Percentiles rank a stretch among this genome's conserved stretches.
These are phyloP conservation scores for Chimonanthus salicifolius DNA, from an alignment of 164 flowering plant genomes.

Conservation along the genomic window DNA sequence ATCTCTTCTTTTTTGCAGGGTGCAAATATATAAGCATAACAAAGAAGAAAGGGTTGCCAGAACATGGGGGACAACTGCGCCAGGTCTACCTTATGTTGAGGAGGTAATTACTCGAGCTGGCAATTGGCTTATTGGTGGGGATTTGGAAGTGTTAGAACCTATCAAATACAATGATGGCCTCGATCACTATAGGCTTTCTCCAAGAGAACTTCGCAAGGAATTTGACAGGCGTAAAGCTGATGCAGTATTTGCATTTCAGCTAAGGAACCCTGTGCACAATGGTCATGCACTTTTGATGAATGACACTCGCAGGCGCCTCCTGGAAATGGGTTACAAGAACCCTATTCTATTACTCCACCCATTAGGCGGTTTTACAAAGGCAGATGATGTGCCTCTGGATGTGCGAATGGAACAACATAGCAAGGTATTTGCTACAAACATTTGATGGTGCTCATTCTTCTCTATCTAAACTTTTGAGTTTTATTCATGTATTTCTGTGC, in stretches of 20 bases:
- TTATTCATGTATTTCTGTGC: too few relatives aligned
- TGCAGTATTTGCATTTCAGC: conserved; percentile 95
- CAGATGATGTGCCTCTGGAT: conserved; percentile 90
- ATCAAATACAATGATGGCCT: conserved; percentile 85
- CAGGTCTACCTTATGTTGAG: conserved; percentile 79
- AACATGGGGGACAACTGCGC: conserved; percentile 91
- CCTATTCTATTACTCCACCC: conserved; percentile 92
- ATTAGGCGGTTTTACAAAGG: conserved; percentile 93
- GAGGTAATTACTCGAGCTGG: conserved; percentile 61
- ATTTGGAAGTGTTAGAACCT: conserved; percentile 72
- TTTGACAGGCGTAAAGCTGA: conserved; percentile 73
- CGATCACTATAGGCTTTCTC: conserved; percentile 78
- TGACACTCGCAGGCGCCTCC: conserved; percentile 82
- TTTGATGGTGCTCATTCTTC: too few relatives aligned
- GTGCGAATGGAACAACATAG: conserved; percentile 97
- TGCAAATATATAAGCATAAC: conserved; percentile 80
- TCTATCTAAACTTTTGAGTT: too few relatives aligned
- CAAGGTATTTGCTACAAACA: conserved; percentile 42
- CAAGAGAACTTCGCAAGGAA: conserved; percentile 72
- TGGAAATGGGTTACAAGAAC: conserved; percentile 94
- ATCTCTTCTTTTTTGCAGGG: conserved; percentile 32
- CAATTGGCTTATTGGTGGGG: conserved; percentile 88
- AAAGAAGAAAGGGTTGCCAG: conserved; percentile 88
- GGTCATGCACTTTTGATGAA: conserved; percentile 99
- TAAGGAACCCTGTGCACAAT: conserved; percentile 89